Evolutionary conservation across 768 basidiomycete genomes (phyloP).

Genomic region (Lactifluus echinatus): DNA sequence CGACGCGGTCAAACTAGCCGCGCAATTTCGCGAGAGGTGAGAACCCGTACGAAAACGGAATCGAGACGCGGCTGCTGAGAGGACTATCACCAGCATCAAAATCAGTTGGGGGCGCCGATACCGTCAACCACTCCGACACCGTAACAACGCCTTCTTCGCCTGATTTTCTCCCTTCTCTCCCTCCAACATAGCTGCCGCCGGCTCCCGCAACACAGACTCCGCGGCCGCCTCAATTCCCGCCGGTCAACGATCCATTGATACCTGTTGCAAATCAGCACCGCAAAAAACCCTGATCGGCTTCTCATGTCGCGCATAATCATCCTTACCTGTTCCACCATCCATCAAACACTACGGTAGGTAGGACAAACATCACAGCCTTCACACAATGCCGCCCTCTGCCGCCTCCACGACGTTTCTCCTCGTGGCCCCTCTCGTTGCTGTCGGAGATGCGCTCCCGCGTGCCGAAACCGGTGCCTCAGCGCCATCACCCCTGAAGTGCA

Average conservation of each 20-base stretch:
- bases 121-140: neutral
- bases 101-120: neutral
- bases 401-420: neutral
- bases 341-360: neutral
- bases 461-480: neutral
- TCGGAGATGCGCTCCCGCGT: neutral
- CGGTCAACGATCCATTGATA: neutral
- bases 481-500: neutral
- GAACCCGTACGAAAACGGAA: no score
- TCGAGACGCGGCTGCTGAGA: no score
- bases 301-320: neutral
- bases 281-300: neutral
- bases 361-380: neutral
- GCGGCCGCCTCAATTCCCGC: constrained; percentile 9
- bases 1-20: neutral
- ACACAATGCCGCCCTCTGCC: neutral
- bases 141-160: neutral
- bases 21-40: neutral
- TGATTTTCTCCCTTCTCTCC: no score
- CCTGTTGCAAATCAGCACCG: constrained; percentile 1
- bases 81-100: no score
- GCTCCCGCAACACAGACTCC: neutral
- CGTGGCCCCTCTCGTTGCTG: neutral
- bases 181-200: constrained; percentile 5
- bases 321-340: neutral